Conservation (phyloP, 768 basidiomycete species). For the Pholiota microspora region DNA sequence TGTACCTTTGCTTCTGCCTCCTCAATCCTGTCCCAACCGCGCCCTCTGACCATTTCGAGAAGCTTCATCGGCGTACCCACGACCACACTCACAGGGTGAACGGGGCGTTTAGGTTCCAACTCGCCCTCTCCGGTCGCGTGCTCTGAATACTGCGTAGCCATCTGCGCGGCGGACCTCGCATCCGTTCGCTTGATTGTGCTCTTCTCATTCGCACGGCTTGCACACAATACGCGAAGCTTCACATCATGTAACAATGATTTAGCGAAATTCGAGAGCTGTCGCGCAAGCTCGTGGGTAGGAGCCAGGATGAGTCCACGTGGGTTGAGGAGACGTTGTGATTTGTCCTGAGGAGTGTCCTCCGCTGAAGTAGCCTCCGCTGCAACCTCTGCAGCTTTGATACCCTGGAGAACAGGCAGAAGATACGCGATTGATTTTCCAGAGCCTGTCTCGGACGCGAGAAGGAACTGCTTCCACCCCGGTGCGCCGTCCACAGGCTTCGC, state of each 20-base stretch:
- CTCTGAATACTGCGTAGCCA: constrained; percentile 7
- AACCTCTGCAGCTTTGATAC: constrained; percentile 67
- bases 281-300: constrained; percentile 86
- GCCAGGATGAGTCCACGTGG: constrained; percentile 82
- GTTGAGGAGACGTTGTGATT: constrained; percentile 30
- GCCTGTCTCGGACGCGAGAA: constrained; percentile 88
- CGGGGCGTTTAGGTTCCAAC: constrained; percentile 21
- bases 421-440: constrained; percentile 93
- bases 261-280: constrained; percentile 74
- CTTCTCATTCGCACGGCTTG: constrained; percentile 3
- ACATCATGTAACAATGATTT: constrained; percentile 72
- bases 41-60: constrained; percentile 56
- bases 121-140: constrained; percentile 6
- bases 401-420: constrained; percentile 78
- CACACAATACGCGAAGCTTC: constrained; percentile 58
- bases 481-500: constrained; percentile 4
- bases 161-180: constrained; percentile 44
- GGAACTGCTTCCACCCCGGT: constrained; percentile 41
- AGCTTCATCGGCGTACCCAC: constrained; percentile 66
- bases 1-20: constrained; percentile 13
- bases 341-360: neutral
- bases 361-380: constrained; percentile 4
- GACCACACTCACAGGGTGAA: constrained; percentile 44
- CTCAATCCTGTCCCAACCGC: constrained; percentile 37
- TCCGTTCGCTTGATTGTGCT: constrained; percentile 27